Evolutionary conservation across 805 yeast genomes (phyloP), one percentile per base, ranked within the genome.

Genomic region (Sungouiella blattae): DNA sequence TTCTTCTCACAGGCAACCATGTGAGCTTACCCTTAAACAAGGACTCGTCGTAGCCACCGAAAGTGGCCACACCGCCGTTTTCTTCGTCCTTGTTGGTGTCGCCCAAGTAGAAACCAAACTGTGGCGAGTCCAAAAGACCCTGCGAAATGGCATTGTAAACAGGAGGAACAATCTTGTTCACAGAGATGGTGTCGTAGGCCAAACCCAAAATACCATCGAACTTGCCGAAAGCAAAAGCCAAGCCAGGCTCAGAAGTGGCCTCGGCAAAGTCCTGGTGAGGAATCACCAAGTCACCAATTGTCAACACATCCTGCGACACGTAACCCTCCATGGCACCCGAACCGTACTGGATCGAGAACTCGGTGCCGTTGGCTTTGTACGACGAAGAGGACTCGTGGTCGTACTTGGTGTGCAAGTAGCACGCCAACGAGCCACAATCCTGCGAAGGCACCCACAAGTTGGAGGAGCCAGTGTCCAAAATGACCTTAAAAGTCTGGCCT

Each of bases 1-100:
- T 88, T 77, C 98, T 87, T 74, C 98, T 87, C 44, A 93, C 94
- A 40, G 98, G 98, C 66, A 93, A 77, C 88, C 95, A 88, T 35
- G 91, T 85, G 55, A 93, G 75, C 50, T 91, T 78, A 48, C 98
- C 98, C 32, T 70, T 65, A 64, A 69, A 87, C 59, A 80, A 77
- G 43, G 80, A 60, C 50, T 80, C 74, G 58, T 91, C 97, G 49
- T 82, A 71, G 50, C 98, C 98, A 61, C 98, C 98, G 58, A 93
- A 87, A 21, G 96, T 87, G 48, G 93, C 96, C 49, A 83, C 77
- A 54, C 98, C 98, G 33, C 96, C 96, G 39, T 75, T 73, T 34
- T 73, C 72, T 47, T 76, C 81, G 45, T 76, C 73, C 53, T 78
- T 77, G 39, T 75, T 68, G 42, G 78, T 69, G 58, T 83, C 88